phyloP scores from a whole-genome alignment of 805 yeast genomes.

The Candida suzukii region DNA sequence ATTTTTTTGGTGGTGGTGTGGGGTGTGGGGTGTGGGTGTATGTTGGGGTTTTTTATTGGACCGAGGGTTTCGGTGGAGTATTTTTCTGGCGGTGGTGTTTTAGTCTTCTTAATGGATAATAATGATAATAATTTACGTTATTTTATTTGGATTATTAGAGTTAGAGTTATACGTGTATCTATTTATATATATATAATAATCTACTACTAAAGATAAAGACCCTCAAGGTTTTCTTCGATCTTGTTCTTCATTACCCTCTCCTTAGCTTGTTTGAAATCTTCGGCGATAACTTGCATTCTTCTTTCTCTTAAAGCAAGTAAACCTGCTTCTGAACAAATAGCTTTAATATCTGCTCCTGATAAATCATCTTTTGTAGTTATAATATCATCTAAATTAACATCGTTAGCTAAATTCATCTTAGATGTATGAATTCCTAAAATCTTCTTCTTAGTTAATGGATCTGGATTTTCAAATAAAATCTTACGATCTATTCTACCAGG shows the following conservation, averaged over 20 bases:
- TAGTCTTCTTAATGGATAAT: too few relatives aligned
- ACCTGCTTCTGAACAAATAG: constrained; percentile 97
- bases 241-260: constrained; percentile 94
- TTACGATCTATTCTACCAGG: constrained; percentile 97
- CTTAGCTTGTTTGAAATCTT: constrained; percentile 88
- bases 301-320: constrained; percentile 91
- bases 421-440: constrained; percentile 87
- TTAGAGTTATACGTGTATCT: too few relatives aligned
- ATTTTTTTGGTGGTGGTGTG: too few relatives aligned
- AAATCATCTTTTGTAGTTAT: constrained; percentile 89
- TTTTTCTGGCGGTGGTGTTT: too few relatives aligned
- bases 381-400: constrained; percentile 82
- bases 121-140: too few relatives aligned
- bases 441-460: constrained; percentile 86
- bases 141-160: too few relatives aligned
- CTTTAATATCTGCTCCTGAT: constrained; percentile 96
- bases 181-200: too few relatives aligned
- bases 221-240: constrained; percentile 93
- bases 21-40: too few relatives aligned
- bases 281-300: constrained; percentile 94
- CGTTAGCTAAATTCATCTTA: constrained; percentile 84
- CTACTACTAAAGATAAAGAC: constrained; percentile 59
- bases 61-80: too few relatives aligned
- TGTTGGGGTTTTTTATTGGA: too few relatives aligned
- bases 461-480: constrained; percentile 94